Conservation (phyloP, 1,139 yeast species). For the Yarrowia galli region DNA sequence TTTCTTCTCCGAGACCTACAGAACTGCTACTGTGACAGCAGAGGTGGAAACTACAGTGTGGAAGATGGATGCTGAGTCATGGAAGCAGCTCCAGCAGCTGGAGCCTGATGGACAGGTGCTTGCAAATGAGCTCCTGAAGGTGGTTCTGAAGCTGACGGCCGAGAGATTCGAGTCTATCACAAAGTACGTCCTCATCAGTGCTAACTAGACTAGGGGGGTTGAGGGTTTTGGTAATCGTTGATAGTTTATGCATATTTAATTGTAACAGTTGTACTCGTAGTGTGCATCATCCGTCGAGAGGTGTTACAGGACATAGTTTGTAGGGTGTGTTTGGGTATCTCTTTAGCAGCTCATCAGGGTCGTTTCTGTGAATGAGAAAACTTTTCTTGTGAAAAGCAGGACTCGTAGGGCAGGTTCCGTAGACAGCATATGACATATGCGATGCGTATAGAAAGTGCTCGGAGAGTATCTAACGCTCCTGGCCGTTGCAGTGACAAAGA, state of each 20-base stretch:
- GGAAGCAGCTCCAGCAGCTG: constrained; percentile 56
- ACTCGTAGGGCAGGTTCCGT: no score
- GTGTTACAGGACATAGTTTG: no score
- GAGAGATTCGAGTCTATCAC: constrained; percentile 67
- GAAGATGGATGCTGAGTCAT: constrained; percentile 63
- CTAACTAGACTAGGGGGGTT: constrained; percentile 38
- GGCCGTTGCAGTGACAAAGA: no score
- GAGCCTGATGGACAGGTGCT: constrained; percentile 58
- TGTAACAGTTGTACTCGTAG: background rate
- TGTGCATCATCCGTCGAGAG: no score
- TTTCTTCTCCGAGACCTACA: constrained; percentile 56
- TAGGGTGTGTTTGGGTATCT: no score
- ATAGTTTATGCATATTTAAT: constrained; percentile 14
- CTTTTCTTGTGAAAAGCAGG: no score
- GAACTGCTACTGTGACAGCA: constrained; percentile 53
- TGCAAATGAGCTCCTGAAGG: constrained; percentile 71
- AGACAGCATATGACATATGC: background rate
- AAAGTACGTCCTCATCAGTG: constrained; percentile 48
- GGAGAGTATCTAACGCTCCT: no score
- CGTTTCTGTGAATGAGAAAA: no score
- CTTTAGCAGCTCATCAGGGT: no score
- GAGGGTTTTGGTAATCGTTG: background rate
- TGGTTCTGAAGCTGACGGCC: constrained; percentile 70
- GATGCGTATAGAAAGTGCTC: background rate
- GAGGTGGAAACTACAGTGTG: constrained; percentile 72